Percentiles rank a stretch among this genome's conserved stretches.
Evolutionary conservation across 371 early-diverging fungal genomes (phyloP).

Genomic region (Mortierella sp.): DNA sequence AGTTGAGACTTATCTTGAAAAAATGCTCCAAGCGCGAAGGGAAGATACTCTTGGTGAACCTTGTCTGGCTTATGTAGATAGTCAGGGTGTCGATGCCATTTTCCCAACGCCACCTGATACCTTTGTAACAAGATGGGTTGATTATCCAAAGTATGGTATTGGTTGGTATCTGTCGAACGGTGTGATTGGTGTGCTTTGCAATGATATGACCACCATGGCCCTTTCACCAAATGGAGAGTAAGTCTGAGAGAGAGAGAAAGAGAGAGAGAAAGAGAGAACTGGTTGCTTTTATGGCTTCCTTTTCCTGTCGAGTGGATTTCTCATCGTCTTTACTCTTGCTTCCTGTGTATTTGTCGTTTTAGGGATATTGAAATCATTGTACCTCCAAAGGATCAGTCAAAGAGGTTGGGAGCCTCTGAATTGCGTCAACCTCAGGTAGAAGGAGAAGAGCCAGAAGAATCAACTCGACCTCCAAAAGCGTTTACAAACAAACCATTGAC

Average conservation of each 20-base stretch:
- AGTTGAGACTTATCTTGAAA: conserved; percentile 23
- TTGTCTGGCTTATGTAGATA: neutral
- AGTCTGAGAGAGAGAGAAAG: conserved; percentile 1
- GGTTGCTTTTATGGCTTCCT: neutral
- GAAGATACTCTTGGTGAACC: conserved; percentile 8
- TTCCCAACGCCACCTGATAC: conserved; percentile 15
- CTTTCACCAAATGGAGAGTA: conserved; percentile 42
- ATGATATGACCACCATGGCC: conserved; percentile 24
- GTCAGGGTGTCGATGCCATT: neutral
- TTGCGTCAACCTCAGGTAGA: neutral
- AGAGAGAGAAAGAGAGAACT: too few species aligned
- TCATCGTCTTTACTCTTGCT: neutral
- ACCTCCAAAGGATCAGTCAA: neutral
- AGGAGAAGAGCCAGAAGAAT: neutral
- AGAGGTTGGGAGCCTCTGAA: neutral
- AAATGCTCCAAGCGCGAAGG: conserved; percentile 17
- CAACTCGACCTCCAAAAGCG: neutral
- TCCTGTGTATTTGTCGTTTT: neutral
- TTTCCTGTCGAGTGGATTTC: neutral
- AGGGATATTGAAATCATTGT: conserved; percentile 32
- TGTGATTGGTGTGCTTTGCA: conserved; percentile 34
- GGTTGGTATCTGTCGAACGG: conserved; percentile 46
- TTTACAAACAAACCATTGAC: neutral
- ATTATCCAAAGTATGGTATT: conserved; percentile 36
- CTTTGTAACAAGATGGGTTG: conserved; percentile 42